Evolutionary conservation across 2,329 filamentous ascomycete species (phyloP).

Genomic region (Colletotrichum salicis): DNA sequence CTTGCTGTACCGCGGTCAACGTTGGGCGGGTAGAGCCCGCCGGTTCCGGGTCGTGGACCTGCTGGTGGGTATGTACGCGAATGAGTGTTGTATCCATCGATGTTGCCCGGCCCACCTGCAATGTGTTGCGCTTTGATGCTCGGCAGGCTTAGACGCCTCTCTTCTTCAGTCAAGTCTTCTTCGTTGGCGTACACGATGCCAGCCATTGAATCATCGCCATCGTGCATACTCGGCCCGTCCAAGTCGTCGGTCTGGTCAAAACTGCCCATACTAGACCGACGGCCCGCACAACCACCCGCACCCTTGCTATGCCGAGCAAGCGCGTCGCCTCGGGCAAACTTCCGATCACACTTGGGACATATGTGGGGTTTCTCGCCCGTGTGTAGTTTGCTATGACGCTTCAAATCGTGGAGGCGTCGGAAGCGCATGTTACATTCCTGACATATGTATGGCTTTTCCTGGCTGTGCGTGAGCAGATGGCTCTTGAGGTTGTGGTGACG

Average conservation of each 20-base stretch:
- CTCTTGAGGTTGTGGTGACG: slow-evolving; percentile 98
- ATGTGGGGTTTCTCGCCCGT: slow-evolving; percentile 96
- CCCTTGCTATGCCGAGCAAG: slow-evolving; percentile 95
- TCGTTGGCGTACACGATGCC: slow-evolving; percentile 56
- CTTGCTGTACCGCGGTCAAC: slow-evolving; percentile 66
- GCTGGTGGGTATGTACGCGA: slow-evolving; percentile 84
- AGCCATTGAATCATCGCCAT: slow-evolving; percentile 67
- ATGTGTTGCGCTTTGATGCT: slow-evolving; percentile 80
- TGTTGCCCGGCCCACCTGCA: slow-evolving; percentile 55
- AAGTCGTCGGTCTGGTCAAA: slow-evolving; percentile 84
- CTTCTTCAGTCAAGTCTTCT: slow-evolving; percentile 68
- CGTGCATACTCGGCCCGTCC: slow-evolving; percentile 60
- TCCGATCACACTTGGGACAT: slow-evolving; percentile 92
- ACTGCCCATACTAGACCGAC: slow-evolving; percentile 85
- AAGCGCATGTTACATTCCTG: slow-evolving; percentile 94
- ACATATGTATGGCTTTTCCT: slow-evolving; percentile 97
- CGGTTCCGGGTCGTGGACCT: slow-evolving; percentile 59
- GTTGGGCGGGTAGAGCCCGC: slow-evolving; percentile 72
- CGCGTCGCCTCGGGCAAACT: slow-evolving; percentile 95
- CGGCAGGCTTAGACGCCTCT: slow-evolving; percentile 76
- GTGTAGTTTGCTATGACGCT: slow-evolving; percentile 95
- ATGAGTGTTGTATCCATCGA: slow-evolving; percentile 67
- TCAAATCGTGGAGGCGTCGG: slow-evolving; percentile 90
- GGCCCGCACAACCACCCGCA: slow-evolving; percentile 91
- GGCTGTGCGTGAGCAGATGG: slow-evolving; percentile 95